These are phyloP conservation scores for Aureobasidium melanogenum DNA, from an alignment of 2,329 filamentous ascomycete genomes.

Conservation along the genomic window DNA sequence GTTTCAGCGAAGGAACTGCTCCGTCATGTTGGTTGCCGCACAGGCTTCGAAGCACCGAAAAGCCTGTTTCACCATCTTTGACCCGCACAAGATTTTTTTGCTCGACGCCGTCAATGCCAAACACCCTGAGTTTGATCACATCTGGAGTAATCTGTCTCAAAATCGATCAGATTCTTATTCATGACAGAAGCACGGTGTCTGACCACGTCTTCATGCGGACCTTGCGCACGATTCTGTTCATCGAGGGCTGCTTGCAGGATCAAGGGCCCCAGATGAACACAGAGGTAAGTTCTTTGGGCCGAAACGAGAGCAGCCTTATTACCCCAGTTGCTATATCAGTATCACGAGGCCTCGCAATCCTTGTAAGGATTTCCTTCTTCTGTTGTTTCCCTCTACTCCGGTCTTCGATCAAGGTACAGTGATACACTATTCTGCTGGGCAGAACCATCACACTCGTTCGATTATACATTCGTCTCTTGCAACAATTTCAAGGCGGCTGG, in stretches of 20 bases:
- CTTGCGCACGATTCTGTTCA: constrained; percentile 2
- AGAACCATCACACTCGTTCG: neutral
- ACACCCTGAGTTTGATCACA: neutral
- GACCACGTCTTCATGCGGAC: neutral
- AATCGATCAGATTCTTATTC: neutral
- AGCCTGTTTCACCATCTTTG: neutral
- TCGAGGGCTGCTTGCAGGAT: neutral
- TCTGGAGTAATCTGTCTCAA: neutral
- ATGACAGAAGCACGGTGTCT: constrained; percentile 2
- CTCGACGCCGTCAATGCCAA: constrained; percentile 4
- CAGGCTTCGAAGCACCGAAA: neutral
- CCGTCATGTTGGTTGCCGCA: constrained; percentile 1
- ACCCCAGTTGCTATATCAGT: constrained; percentile 9
- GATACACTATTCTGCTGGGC: constrained; percentile 2
- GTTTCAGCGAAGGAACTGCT: constrained; percentile 1
- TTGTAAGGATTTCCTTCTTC: neutral
- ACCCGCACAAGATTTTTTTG: neutral
- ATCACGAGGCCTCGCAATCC: neutral
- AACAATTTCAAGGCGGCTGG: neutral
- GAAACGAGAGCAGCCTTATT: constrained; percentile 8
- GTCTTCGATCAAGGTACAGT: neutral
- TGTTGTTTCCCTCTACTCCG: neutral
- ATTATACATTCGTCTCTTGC: neutral
- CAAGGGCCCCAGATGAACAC: constrained; percentile 1
- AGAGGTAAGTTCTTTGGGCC: neutral